A percentile compares a stretch with the other conserved stretches of the same genome.
Evolutionary conservation across 2,329 filamentous ascomycete genomes (phyloP).

Genomic region (Ophiostoma sp.): DNA sequence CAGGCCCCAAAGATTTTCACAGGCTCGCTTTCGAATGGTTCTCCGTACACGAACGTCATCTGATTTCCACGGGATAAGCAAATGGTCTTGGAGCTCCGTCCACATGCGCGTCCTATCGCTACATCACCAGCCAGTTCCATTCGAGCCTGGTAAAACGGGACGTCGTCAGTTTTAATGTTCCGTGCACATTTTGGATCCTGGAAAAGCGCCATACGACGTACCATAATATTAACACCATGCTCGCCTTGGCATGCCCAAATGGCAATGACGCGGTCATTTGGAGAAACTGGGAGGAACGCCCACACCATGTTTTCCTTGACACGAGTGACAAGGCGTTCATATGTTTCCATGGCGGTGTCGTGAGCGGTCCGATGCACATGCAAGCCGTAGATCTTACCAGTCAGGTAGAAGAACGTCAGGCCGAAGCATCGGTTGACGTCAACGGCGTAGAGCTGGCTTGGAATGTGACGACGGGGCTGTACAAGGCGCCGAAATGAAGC

Average conservation of each 20-base stretch:
- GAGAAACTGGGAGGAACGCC: neutral
- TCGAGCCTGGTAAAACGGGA: slow-evolving; percentile 13
- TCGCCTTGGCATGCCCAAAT: slow-evolving; percentile 8
- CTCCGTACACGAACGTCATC: slow-evolving; percentile 4
- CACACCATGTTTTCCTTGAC: neutral
- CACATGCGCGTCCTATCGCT: slow-evolving; percentile 7
- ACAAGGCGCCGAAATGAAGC: slow-evolving; percentile 10
- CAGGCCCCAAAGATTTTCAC: neutral
- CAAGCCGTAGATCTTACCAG: neutral
- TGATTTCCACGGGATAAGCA: slow-evolving; percentile 5
- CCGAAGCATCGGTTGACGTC: neutral
- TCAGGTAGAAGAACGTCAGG: neutral
- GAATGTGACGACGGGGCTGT: slow-evolving; percentile 6
- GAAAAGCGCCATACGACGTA: slow-evolving; percentile 5
- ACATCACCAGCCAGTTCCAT: slow-evolving; percentile 16
- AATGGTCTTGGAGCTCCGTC: neutral
- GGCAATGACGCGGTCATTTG: slow-evolving; percentile 9
- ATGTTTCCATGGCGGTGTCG: neutral
- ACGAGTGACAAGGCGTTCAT: neutral
- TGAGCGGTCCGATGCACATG: neutral
- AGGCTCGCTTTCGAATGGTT: neutral
- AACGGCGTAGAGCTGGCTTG: neutral
- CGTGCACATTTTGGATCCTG: neutral
- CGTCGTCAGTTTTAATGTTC: slow-evolving; percentile 12
- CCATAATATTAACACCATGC: slow-evolving; percentile 2